These are phyloP conservation scores for Aspergillus spinulosporus DNA, from an alignment of 2,329 filamentous ascomycete genomes.

Conservation along the genomic window DNA sequence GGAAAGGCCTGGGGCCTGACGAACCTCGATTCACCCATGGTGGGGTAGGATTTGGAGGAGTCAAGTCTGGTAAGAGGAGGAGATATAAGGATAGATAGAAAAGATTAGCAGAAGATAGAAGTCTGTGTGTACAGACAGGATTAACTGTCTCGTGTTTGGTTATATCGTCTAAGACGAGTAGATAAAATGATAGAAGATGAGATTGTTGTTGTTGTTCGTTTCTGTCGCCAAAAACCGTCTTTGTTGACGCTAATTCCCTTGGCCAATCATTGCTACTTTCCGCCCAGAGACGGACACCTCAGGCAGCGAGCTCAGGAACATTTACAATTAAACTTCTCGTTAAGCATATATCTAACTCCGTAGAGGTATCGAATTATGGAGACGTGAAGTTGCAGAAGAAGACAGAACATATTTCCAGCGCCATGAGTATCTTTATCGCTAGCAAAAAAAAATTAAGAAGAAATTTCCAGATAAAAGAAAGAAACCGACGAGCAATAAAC, in stretches of 20 bases:
- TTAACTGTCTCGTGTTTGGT: slow-evolving; percentile 14
- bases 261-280: slow-evolving; percentile 22
- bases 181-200: slow-evolving; percentile 4
- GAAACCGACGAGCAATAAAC: neutral
- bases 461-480: neutral
- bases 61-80: neutral
- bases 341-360: too few species aligned
- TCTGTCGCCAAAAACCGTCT: slow-evolving; percentile 27
- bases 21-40: slow-evolving; percentile 67
- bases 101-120: slow-evolving; percentile 4
- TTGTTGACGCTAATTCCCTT: slow-evolving; percentile 22
- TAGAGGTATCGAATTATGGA: neutral
- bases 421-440: slow-evolving; percentile 23
- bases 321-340: neutral
- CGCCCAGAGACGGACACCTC: slow-evolving; percentile 8
- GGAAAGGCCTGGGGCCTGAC: slow-evolving; percentile 17
- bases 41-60: slow-evolving; percentile 34
- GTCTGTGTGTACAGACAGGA: neutral
- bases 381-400: neutral
- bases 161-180: slow-evolving; percentile 4
- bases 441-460: slow-evolving; percentile 14
- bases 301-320: neutral
- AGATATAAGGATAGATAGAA: slow-evolving; percentile 8
- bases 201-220: slow-evolving; percentile 25
- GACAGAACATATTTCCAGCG: neutral